Percentiles rank a stretch among this genome's conserved stretches.
Evolutionary conservation across 192 early-diverging fungal genomes (phyloP).

Genomic region (Chytriomyces hyalinus): DNA sequence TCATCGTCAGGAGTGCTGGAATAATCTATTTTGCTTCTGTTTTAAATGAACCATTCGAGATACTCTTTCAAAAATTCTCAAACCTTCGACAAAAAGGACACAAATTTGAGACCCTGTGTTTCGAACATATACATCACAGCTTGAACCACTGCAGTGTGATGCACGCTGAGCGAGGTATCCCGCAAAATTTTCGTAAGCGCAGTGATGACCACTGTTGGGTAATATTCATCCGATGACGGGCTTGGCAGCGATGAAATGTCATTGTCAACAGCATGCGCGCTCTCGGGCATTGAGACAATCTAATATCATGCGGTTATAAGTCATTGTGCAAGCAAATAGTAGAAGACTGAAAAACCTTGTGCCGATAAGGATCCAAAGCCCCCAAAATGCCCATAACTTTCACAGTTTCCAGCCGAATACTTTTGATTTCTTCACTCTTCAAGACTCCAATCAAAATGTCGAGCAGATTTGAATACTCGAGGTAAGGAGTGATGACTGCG

Average conservation of each 20-base stretch:
- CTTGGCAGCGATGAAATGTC: conserved; percentile 54
- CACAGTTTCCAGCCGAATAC: conserved; percentile 82
- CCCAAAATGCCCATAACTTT: conserved; percentile 93
- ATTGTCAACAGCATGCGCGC: conserved; percentile 33
- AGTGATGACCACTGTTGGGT: conserved; percentile 85
- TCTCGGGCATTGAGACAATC: conserved; percentile 50
- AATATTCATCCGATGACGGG: conserved; percentile 88
- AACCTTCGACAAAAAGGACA: conserved; percentile 87
- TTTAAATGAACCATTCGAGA: not conserved
- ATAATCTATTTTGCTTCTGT: conserved; percentile 67
- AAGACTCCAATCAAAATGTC: conserved; percentile 78
- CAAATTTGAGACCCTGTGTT: conserved; percentile 82
- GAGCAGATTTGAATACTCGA: conserved; percentile 85
- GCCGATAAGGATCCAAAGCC: conserved; percentile 90
- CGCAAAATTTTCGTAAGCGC: conserved; percentile 86
- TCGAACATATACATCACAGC: conserved; percentile 95
- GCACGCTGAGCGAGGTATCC: conserved; percentile 78
- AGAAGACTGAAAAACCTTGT: conserved; percentile 48
- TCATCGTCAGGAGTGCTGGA: conserved; percentile 86
- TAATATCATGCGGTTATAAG: conserved; percentile 22
- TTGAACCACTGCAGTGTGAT: conserved; percentile 85
- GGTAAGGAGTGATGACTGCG: conserved; percentile 86
- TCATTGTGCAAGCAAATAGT: not conserved
- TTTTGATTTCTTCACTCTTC: conserved; percentile 75
- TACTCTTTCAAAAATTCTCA: not conserved